A percentile compares a stretch with the other conserved stretches of the same genome.
phyloP scores from a whole-genome alignment of 495 filamentous ascomycete species.

The Usnea hakonensis region DNA sequence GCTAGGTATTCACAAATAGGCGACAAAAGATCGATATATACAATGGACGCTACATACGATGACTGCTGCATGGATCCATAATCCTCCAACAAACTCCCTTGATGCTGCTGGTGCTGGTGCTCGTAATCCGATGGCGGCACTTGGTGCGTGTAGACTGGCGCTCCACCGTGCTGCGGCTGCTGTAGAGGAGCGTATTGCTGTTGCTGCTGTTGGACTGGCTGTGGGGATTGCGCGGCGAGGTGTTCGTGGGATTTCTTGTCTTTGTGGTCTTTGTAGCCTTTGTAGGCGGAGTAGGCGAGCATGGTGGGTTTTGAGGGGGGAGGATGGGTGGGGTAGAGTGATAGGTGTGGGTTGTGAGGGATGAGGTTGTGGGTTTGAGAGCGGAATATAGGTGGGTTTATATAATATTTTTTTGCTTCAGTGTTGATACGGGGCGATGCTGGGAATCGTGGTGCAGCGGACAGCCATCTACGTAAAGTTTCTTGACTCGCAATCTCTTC shows the following conservation, averaged over 20 bases:
- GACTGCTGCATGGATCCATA: not conserved
- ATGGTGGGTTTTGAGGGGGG: not conserved
- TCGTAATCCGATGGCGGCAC: not conserved
- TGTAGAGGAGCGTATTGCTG: not conserved
- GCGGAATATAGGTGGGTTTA: too few relatives aligned
- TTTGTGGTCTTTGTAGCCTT: not conserved
- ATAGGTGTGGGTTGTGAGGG: not conserved
- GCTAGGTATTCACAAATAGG: too few relatives aligned
- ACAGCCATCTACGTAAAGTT: too few relatives aligned
- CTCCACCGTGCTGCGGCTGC: not conserved
- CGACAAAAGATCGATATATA: too few relatives aligned
- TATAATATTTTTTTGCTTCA: too few relatives aligned
- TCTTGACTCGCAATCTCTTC: too few relatives aligned
- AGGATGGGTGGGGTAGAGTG: not conserved
- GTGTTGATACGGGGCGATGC: too few relatives aligned
- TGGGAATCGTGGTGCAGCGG: too few relatives aligned
- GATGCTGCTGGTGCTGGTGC: too few relatives aligned
- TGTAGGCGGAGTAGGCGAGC: constrained; percentile 2
- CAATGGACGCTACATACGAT: not conserved
- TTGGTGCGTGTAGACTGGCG: not conserved
- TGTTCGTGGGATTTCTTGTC: not conserved
- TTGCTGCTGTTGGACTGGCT: not conserved
- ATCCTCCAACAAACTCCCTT: too few relatives aligned
- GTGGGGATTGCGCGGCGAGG: too few relatives aligned
- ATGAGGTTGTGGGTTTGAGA: not conserved